Base-by-base conservation (phyloP, 2,329 filamentous ascomycete genomes). In the Pseudogymnoascus sp. region DNA sequence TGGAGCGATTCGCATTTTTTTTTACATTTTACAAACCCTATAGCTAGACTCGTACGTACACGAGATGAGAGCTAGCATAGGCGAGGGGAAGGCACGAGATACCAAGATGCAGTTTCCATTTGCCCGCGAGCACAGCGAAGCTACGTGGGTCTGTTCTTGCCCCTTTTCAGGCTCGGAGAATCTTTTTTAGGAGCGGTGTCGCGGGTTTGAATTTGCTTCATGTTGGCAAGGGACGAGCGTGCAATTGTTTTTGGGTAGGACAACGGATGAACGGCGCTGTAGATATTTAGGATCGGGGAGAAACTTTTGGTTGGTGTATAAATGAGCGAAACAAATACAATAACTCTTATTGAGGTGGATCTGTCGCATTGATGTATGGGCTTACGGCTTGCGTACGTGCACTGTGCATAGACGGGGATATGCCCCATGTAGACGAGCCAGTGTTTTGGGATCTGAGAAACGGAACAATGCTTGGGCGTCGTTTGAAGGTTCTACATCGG, bases 1-100 rank as follows among this genome's bases (percentile, higher is more conserved):
- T 31, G 48, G 48, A 57, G 48, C 48, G 48, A 57, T 57, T 57
- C 48, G 25, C 48, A 57, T 57, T 57, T 54, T 54, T 57, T 54
- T 19, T 2, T 13, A n/a, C 31, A 11, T 34, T 57, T 57, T 57
- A 19, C 25, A 57, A 14, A 57, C 48, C 48, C 25, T 57, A 57
- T 57, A 19, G 25, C 25, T 31, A 13, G 25, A 8, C 14, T 57
- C 48, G 25, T 13, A 57, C 48, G 25, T 57, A 31, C 8, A 57
- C 25, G 16, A 34, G n/a, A 19, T n/a, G 25, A 57, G 23, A 8
- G 48, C 48, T 34, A 57, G 48, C 48, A 16, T 57, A 34, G 48
- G 48, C n/a, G 25, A 57, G 48, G 48, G 48, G 25, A 31, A 31
- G n/a, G 48, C 48, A 57, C n/a, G 48, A 31, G 25, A 57, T 57